phyloP scores from a whole-genome alignment of 345 rosid genomes.

The Populus simonii region DNA sequence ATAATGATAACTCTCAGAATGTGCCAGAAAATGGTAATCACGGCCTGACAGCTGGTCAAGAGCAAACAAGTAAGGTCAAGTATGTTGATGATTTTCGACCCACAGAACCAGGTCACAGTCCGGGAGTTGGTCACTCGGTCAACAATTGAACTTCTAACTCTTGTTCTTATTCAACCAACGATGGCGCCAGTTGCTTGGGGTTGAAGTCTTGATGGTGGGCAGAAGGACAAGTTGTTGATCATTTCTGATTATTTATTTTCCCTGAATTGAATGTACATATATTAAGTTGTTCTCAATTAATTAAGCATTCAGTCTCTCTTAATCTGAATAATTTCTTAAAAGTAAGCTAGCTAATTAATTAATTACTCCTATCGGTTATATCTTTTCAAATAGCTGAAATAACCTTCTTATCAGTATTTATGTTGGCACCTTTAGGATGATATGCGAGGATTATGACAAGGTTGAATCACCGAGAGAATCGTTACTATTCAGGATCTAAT shows the following conservation, averaged over 20 bases:
- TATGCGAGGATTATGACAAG: neutral
- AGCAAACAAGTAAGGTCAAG: constrained; percentile 17
- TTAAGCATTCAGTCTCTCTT: neutral
- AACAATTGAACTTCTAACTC: constrained; percentile 15
- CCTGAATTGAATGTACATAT: neutral
- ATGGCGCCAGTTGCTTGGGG: neutral
- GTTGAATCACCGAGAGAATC: neutral
- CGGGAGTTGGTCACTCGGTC: constrained; percentile 44
- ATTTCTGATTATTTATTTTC: neutral
- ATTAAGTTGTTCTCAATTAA: neutral
- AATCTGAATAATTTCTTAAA: neutral
- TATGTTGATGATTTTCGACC: constrained; percentile 34
- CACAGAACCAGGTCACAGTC: constrained; percentile 44
- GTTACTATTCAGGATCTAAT: neutral
- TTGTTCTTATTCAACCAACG: no score
- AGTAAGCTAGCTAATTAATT: no score
- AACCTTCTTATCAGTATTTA: no score
- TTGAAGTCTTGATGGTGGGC: neutral
- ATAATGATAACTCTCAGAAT: neutral
- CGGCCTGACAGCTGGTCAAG: constrained; percentile 7
- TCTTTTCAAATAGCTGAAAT: no score
- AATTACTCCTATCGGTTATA: no score
- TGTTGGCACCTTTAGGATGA: no score
- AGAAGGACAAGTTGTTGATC: neutral
- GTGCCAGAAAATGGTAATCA: constrained; percentile 6